phyloP scores from a whole-genome alignment of 2,329 filamentous ascomycete species.

The Fonsecaea multimorphosa region DNA sequence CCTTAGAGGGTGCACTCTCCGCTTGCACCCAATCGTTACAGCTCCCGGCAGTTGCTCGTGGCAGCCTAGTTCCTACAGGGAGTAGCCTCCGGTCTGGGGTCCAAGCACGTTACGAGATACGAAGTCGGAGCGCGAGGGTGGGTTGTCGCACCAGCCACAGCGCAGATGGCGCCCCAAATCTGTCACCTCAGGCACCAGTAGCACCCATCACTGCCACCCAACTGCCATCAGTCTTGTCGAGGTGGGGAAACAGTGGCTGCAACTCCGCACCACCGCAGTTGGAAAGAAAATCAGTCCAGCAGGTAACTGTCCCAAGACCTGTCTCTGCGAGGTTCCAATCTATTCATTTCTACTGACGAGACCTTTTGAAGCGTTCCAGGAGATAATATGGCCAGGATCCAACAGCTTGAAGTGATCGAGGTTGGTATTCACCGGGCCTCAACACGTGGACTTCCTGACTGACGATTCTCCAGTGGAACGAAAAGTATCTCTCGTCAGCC shows the following conservation, averaged over 20 bases:
- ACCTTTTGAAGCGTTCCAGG: neutral
- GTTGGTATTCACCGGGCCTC: slow-evolving; percentile 11
- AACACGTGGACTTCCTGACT: neutral
- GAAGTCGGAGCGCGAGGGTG: slow-evolving; percentile 1
- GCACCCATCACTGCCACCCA: too few relatives aligned
- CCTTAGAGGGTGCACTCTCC: too few relatives aligned
- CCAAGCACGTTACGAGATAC: slow-evolving; percentile 18
- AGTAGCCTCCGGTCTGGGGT: neutral
- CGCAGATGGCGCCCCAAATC: too few relatives aligned
- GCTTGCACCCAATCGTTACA: slow-evolving; percentile 9
- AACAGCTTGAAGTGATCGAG: slow-evolving; percentile 15
- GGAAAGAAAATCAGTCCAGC: neutral
- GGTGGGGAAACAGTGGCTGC: slow-evolving; percentile 1
- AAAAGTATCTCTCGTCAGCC: slow-evolving; percentile 57
- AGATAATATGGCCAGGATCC: slow-evolving; percentile 1
- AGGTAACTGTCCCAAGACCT: neutral
- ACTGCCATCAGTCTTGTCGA: too few relatives aligned
- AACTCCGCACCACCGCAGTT: slow-evolving; percentile 22
- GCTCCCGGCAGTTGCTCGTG: neutral
- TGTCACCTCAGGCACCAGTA: too few relatives aligned
- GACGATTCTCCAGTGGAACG: slow-evolving; percentile 60
- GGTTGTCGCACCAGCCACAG: neutral
- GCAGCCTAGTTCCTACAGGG: too few relatives aligned
- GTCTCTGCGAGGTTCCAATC: neutral
- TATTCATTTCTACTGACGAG: neutral